These are phyloP conservation scores for Aspergillus candidus DNA, from an alignment of 2,329 filamentous ascomycete genomes.

Conservation along the genomic window DNA sequence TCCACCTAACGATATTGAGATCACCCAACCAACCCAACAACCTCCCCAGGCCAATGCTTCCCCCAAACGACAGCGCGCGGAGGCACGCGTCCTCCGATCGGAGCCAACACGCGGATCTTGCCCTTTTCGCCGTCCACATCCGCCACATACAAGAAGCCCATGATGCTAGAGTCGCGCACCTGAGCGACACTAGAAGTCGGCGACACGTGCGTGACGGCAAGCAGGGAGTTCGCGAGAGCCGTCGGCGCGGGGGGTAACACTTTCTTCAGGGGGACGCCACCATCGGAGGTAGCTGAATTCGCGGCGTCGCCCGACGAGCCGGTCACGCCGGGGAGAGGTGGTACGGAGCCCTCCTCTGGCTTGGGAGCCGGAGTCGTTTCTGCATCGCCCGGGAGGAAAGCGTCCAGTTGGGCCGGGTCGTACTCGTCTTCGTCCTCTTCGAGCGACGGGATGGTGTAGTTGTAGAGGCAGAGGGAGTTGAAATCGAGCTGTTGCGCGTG, in stretches of 20 bases:
- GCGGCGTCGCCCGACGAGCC: constrained; percentile 14
- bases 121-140: constrained; percentile 82
- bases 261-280: constrained; percentile 47
- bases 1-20: not conserved
- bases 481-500: constrained; percentile 82
- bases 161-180: constrained; percentile 73
- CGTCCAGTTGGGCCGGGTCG: constrained; percentile 30
- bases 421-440: constrained; percentile 48
- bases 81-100: constrained; percentile 74
- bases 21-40: constrained; percentile 65
- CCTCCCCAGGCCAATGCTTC: constrained; percentile 72
- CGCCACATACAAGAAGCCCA: constrained; percentile 89
- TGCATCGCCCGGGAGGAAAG: constrained; percentile 32
- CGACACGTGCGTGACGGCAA: constrained; percentile 77
- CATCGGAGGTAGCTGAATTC: constrained; percentile 12
- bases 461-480: constrained; percentile 66
- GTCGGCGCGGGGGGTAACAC: constrained; percentile 56
- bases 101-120: constrained; percentile 74
- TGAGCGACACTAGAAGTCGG: constrained; percentile 62
- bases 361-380: constrained; percentile 12
- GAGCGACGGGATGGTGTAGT: constrained; percentile 53
- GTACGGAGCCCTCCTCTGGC: constrained; percentile 14
- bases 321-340: constrained; percentile 19
- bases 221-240: constrained; percentile 67
- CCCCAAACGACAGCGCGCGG: constrained; percentile 77